Base-by-base conservation (phyloP, 768 basidiomycete species). In the Boletus edulis region DNA sequence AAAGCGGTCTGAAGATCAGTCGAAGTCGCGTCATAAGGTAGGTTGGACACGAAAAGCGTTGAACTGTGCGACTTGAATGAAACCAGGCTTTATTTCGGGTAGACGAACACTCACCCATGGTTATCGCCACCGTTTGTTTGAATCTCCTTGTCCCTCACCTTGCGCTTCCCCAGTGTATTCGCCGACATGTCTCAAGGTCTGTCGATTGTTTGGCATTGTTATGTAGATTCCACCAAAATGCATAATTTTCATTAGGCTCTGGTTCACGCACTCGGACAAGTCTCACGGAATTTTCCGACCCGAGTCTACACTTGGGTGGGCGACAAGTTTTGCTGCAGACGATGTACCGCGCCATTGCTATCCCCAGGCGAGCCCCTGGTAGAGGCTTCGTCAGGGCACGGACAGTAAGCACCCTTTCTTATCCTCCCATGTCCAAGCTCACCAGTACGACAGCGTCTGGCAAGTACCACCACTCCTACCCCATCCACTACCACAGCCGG, bases 1-100 rank as follows among this genome's bases (percentile, higher is more conserved):
- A 98, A 97, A 20, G 95, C 81, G 0, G 94, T 94, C 63, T 91
- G 84, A 29, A 98, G 78, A 72, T 97, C 94, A 45, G 86, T 86
- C 8, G 92, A 91, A 10, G 97, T 98, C 53, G 87, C 91, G 40
- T 85, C 83, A 68, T 91, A 95, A 0, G 96, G 93, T 38, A 99
- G 75, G 73, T 94, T 94, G 11, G 93, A 94, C 51, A 98, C 86
- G 72, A 98, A 98, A 52, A 98, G 75, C 0, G 94, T 98, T 17
- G 92, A 83, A 34, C 90, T 89, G 54, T 58, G 40, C 13, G 38
- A 37, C 15, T 6, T 37, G 37, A 18, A 52, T 47, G 24, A 13
- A 44, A 27, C 10, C 7, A 13, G 35, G 11, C n/a, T 38, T 14
- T 32, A 13, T 22, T 4, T 24, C 11, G 0, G 13, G 34, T 27